Conservation (phyloP, 768 basidiomycete species). For the Boletus tylopilopsis region DNA sequence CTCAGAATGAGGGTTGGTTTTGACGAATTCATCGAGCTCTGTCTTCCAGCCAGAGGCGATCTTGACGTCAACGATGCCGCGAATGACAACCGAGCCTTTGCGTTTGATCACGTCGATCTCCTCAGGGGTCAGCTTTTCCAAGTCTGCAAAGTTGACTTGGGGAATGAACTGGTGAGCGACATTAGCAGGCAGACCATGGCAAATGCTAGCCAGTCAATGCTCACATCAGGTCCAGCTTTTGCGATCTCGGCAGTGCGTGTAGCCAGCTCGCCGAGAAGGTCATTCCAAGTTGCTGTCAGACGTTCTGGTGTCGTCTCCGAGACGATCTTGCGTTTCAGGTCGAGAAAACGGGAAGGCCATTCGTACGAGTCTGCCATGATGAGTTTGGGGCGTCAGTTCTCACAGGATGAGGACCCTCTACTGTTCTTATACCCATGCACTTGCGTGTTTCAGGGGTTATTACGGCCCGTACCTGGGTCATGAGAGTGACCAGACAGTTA, state of each 20-base stretch:
- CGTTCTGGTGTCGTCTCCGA: slow-evolving; percentile 44
- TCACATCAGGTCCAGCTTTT: slow-evolving; percentile 46
- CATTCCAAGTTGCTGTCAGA: slow-evolving; percentile 53
- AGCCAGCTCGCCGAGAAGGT: slow-evolving; percentile 51
- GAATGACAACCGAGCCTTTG: slow-evolving; percentile 59
- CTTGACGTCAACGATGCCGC: slow-evolving; percentile 52
- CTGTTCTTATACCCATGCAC: slow-evolving; percentile 12
- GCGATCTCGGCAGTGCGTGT: slow-evolving; percentile 42
- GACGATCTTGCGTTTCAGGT: slow-evolving; percentile 58
- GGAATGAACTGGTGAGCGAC: slow-evolving; percentile 48
- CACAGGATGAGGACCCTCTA: not conserved
- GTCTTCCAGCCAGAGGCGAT: slow-evolving; percentile 59
- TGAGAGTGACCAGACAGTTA: too few relatives aligned
- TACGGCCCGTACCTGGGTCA: too few relatives aligned
- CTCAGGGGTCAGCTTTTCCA: slow-evolving; percentile 44
- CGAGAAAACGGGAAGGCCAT: slow-evolving; percentile 43
- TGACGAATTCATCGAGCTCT: slow-evolving; percentile 52
- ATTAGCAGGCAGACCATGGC: not conserved
- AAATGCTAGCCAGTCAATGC: slow-evolving; percentile 6
- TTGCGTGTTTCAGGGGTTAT: not conserved
- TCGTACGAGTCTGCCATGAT: slow-evolving; percentile 11
- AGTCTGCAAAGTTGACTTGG: slow-evolving; percentile 54
- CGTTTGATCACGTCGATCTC: slow-evolving; percentile 48
- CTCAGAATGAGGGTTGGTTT: slow-evolving; percentile 51
- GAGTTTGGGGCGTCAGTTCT: not conserved